phyloP scores from a whole-genome alignment of 164 flowering plant genomes.

The Tinospora cordifolia region DNA sequence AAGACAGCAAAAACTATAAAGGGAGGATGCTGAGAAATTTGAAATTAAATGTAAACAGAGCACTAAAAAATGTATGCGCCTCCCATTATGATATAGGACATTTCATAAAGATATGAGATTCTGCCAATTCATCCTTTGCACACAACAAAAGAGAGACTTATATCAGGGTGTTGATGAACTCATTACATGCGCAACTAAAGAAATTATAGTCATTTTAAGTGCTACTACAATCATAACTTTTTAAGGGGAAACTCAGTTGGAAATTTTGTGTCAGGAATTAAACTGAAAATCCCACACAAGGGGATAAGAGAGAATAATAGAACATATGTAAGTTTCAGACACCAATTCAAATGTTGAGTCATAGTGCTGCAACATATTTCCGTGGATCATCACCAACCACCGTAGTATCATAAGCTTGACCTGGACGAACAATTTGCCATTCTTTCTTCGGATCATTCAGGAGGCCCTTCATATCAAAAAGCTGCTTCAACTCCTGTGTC shows the following conservation, averaged over 20 bases:
- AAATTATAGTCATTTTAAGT: neutral
- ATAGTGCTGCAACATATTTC: conserved; percentile 19
- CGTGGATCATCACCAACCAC: conserved; percentile 30
- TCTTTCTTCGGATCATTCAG: conserved; percentile 24
- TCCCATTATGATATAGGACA: no score
- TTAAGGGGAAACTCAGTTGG: neutral
- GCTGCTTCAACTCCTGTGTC: conserved; percentile 21
- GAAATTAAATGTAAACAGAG: no score
- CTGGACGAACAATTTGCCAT: conserved; percentile 29
- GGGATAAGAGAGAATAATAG: neutral
- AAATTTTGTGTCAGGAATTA: neutral
- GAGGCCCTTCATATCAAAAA: conserved; percentile 30
- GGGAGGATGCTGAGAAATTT: no score
- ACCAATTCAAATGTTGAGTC: neutral
- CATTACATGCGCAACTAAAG: no score
- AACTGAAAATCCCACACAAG: neutral
- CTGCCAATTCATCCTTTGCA: neutral
- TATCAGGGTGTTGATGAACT: no score
- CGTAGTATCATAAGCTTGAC: conserved; percentile 23
- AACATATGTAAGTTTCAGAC: neutral
- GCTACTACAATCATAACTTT: neutral
- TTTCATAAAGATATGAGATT: no score
- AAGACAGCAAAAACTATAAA: no score
- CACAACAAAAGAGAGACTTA: neutral
- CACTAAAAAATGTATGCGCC: no score